Evolutionary conservation across 2,329 filamentous ascomycete genomes (phyloP).

Genomic region (Diaporthe eres): DNA sequence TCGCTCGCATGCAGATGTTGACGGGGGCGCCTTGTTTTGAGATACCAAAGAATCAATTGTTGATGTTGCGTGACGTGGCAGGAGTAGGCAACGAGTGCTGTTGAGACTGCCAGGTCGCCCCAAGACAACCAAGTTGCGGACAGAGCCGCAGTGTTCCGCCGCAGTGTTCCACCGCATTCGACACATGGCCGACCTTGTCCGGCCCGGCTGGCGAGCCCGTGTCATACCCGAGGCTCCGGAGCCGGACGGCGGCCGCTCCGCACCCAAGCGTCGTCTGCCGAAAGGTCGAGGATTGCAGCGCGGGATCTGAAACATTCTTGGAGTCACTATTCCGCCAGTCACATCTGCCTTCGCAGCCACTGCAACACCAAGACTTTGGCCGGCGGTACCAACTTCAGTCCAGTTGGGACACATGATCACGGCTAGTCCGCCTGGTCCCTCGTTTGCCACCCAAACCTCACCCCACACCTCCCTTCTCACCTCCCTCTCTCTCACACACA

Average conservation of each 20-base stretch:
- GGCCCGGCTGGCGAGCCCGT: neutral
- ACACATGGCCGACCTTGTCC: neutral
- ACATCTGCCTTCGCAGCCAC: neutral
- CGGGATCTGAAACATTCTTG: neutral
- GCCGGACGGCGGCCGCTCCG: neutral
- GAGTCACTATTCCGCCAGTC: neutral
- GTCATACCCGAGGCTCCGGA: neutral
- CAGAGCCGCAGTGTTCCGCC: neutral
- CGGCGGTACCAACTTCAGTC: neutral
- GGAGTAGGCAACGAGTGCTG: neutral
- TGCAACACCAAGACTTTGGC: neutral
- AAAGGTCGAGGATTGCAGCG: neutral
- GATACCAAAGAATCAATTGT: constrained; percentile 29
- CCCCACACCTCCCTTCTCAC: no score
- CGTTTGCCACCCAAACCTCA: neutral
- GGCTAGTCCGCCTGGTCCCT: neutral
- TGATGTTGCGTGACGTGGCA: neutral
- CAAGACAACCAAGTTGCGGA: neutral
- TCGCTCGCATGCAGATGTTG: neutral
- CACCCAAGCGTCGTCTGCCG: neutral
- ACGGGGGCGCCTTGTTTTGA: constrained; percentile 19
- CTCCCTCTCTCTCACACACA: neutral
- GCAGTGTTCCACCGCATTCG: neutral
- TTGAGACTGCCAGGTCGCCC: neutral
- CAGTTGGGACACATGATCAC: neutral